Base-by-base conservation (phyloP, 148 eudicot genomes). In the Vaccinium macrocarpon region DNA sequence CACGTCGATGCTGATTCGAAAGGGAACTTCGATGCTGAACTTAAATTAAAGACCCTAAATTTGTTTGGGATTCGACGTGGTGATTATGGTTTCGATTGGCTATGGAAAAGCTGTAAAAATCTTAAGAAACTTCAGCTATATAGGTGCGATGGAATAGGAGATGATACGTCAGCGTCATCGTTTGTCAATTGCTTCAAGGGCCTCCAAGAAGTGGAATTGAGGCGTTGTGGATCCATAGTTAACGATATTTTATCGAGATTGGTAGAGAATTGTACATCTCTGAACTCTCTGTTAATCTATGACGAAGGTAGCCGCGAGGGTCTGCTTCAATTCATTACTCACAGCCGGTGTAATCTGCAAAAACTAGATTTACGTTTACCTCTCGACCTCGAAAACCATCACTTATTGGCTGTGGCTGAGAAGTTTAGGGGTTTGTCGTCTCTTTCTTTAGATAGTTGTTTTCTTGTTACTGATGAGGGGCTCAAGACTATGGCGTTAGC, bases 301-400 rank as follows among this genome's bases (percentile, higher is more conserved):
- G 96, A 93, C 80, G 94, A 94, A 19, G 96, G 91, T 18, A 85
- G 91, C 53, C 62, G 35, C 2, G 90, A 90, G 29, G 87, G 93
- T 16, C 77, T 92, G 83, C 92, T 89, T 52, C 89, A 84, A 23
- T 93, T 93, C 88, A 81, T 92, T 15, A 85, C 18, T n/a, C 89
- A 61, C 32, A 88, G 89, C 64, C 61, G 66, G 7, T 86, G 88
- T 32, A 64, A 84, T 19, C 56, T 92, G 80, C 85, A 18, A 46
- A 92, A 35, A n/a, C 82, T 93, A 2, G 91, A 91, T 78, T 88
- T 93, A 7, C 53, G 93, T 27, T 81, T 93, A 55, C 96, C 96
- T 4, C 92, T 91, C 32, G 92, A 88, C 64, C 89, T 92, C 13
- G 79, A 80, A 27, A 87, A 90, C 86, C 48, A 79, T 74, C 95